A percentile compares a stretch with the other conserved stretches of the same genome.
These are phyloP conservation scores for Deuterostichococcus epilithicus DNA, from an alignment of 139 green algal species.

Conservation along the genomic window DNA sequence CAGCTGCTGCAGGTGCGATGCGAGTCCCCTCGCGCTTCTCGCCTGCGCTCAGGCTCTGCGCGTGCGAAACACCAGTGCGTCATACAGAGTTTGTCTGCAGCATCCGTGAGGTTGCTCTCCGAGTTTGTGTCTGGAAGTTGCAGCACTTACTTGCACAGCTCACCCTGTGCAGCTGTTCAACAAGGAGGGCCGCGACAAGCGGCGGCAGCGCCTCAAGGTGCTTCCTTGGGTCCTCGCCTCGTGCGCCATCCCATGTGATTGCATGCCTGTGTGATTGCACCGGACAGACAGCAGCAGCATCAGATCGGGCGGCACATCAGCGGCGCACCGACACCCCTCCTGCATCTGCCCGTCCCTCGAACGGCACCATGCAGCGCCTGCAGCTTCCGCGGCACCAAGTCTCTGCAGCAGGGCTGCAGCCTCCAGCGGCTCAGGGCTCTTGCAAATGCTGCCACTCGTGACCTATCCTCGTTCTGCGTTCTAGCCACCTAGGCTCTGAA, in stretches of 20 bases:
- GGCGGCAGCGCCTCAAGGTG: constrained; percentile 19
- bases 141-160: too few relatives aligned
- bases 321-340: neutral
- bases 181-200: constrained; percentile 32
- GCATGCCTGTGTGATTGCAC: neutral
- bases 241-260: neutral
- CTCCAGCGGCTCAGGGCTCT: too few relatives aligned
- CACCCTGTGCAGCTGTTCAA: constrained; percentile 28
- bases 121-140: too few relatives aligned
- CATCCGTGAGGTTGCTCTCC: too few relatives aligned
- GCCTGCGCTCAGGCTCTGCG: too few relatives aligned
- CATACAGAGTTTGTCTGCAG: too few relatives aligned
- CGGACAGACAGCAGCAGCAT: neutral
- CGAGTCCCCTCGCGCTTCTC: too few relatives aligned
- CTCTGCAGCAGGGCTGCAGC: neutral
- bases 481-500: too few relatives aligned
- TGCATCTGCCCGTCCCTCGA: neutral
- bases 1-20: neutral
- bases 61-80: too few relatives aligned
- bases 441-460: too few relatives aligned
- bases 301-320: neutral
- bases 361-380: neutral
- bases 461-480: too few relatives aligned
- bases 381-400: too few relatives aligned
- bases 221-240: neutral